Evolutionary conservation across 2,329 filamentous ascomycete species (phyloP).

Genomic region (Kalmusia sp.): DNA sequence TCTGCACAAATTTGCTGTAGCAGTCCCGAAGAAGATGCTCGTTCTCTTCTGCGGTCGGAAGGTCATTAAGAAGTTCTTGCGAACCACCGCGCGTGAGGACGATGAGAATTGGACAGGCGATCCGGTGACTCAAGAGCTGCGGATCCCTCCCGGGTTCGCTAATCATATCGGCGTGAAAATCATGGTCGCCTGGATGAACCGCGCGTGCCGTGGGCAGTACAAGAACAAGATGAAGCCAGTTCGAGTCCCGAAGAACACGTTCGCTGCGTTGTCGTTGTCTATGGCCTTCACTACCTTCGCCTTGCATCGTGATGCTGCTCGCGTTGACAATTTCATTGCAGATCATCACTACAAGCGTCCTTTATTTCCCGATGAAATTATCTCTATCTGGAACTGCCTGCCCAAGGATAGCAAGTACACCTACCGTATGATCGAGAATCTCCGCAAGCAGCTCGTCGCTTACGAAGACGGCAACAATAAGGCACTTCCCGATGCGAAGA

Average conservation of each 20-base stretch:
- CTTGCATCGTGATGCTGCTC: constrained; percentile 25
- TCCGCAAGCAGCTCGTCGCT: constrained; percentile 5
- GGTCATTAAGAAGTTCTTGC: neutral
- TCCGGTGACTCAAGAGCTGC: constrained; percentile 16
- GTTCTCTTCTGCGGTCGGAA: constrained; percentile 12
- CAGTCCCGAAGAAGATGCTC: constrained; percentile 16
- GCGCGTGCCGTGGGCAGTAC: constrained; percentile 21
- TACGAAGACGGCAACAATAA: constrained; percentile 1
- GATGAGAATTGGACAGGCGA: constrained; percentile 10
- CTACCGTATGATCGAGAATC: constrained; percentile 23
- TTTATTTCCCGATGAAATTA: constrained; percentile 22
- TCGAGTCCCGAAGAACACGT: constrained; percentile 20
- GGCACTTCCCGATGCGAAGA: neutral
- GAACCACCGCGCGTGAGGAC: constrained; percentile 21
- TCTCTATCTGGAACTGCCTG: constrained; percentile 29
- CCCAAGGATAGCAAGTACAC: constrained; percentile 25
- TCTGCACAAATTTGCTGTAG: neutral
- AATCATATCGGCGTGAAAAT: constrained; percentile 22
- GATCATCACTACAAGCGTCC: constrained; percentile 19
- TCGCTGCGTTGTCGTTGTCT: constrained; percentile 30
- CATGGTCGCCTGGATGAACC: constrained; percentile 31
- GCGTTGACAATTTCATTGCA: constrained; percentile 24
- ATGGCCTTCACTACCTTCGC: constrained; percentile 23
- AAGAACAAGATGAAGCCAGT: constrained; percentile 22
- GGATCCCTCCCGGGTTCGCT: constrained; percentile 14